phyloP scores from a whole-genome alignment of 106 monocot species.

The Platanthera zijinensis region DNA sequence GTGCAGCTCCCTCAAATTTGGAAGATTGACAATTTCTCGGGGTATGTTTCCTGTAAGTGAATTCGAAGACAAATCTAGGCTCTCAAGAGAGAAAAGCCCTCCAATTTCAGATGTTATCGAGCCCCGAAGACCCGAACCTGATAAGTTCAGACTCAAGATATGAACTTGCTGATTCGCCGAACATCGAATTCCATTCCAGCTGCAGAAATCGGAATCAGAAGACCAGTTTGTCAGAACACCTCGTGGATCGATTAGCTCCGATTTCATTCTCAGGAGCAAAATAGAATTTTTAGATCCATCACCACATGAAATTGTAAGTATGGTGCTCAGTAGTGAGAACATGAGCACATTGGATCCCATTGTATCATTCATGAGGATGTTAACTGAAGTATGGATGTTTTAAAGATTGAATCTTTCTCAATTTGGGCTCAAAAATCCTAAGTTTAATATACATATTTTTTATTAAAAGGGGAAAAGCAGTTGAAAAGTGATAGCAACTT shows the following conservation, averaged over 20 bases:
- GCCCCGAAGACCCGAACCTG: conserved; percentile 52
- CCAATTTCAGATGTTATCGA: conserved; percentile 42
- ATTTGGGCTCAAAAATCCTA: not conserved
- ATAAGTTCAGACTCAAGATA: conserved; percentile 61
- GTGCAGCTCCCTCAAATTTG: conserved; percentile 42
- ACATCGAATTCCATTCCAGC: conserved; percentile 70
- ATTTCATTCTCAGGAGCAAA: conserved; percentile 55
- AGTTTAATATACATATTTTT: not conserved
- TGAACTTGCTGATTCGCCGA: not conserved
- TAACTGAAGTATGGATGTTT: not conserved
- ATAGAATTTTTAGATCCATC: conserved; percentile 14
- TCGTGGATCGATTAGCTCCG: conserved; percentile 30
- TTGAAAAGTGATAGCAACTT: conserved; percentile 23
- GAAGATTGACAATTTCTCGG: conserved; percentile 41
- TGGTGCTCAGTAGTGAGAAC: not conserved
- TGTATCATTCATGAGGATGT: conserved; percentile 14
- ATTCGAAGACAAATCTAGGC: conserved; percentile 74
- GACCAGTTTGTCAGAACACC: conserved; percentile 53
- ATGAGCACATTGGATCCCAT: not conserved
- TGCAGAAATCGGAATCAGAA: conserved; percentile 31
- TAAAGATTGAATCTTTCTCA: not conserved
- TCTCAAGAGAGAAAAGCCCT: conserved; percentile 40
- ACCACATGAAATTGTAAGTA: conserved; percentile 4
- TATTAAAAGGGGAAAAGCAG: conserved; percentile 11
- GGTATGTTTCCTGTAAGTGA: conserved; percentile 67